Conservation (phyloP, 1,284 basidiomycete species). For the Cryptococcus hybrid region DNA sequence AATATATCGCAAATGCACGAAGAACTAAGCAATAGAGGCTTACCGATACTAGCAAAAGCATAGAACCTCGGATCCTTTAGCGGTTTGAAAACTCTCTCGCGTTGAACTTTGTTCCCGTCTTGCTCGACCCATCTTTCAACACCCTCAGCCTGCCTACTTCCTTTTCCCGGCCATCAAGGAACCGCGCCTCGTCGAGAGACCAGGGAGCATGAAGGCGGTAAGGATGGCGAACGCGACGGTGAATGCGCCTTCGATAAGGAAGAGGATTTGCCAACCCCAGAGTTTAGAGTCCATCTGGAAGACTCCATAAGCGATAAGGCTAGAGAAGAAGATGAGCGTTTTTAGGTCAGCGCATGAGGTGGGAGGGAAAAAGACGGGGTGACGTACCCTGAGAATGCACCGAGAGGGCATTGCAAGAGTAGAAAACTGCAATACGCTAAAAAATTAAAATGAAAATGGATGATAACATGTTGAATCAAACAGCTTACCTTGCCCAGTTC, state of each 20-base stretch:
- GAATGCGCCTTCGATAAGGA: constrained; percentile 32
- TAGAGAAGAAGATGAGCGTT: constrained; percentile 19
- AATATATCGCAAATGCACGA: background rate
- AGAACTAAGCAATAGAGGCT: constrained; percentile 2
- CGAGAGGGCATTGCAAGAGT: constrained; percentile 36
- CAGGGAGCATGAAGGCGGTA: background rate
- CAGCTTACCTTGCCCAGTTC: constrained; percentile 51
- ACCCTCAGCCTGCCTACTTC: background rate
- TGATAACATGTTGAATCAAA: no score
- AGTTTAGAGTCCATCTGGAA: constrained; percentile 54
- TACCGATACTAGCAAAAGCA: constrained; percentile 12
- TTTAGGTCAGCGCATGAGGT: background rate
- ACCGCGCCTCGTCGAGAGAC: background rate
- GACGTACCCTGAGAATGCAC: constrained; percentile 26
- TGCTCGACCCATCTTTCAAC: constrained; percentile 5
- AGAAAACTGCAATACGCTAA: constrained; percentile 54
- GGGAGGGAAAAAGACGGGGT: constrained; percentile 45
- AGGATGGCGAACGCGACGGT: background rate
- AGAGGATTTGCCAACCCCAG: constrained; percentile 57
- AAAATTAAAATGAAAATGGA: no score
- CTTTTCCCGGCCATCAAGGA: background rate
- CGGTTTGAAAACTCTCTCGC: constrained; percentile 11
- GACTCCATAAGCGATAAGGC: constrained; percentile 54
- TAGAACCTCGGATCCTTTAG: constrained; percentile 18
- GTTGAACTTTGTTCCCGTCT: constrained; percentile 4